Percentiles rank a stretch among this genome's conserved stretches.
phyloP scores from a whole-genome alignment of 768 basidiomycete genomes.

The Termitomyces sp. region DNA sequence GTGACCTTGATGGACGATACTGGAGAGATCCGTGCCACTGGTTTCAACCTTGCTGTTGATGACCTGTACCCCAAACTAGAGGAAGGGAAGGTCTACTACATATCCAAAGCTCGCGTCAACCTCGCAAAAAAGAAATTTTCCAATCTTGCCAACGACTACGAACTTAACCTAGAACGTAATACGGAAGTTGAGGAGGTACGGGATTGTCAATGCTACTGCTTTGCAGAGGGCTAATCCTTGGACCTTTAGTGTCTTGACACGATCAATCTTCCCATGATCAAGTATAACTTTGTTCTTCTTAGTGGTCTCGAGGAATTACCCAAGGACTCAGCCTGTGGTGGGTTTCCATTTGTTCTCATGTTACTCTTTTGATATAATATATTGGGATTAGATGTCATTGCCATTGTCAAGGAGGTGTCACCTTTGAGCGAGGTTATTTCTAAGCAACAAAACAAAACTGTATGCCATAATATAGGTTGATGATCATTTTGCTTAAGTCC shows the following conservation, averaged over 20 bases:
- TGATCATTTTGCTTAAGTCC: neutral
- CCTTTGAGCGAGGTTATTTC: constrained; percentile 69
- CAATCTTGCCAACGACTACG: constrained; percentile 88
- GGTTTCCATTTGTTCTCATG: constrained; percentile 18
- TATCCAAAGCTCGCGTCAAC: constrained; percentile 89
- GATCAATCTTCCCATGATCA: constrained; percentile 71
- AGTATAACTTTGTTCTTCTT: constrained; percentile 78
- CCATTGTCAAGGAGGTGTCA: constrained; percentile 75
- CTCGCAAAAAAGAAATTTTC: constrained; percentile 97
- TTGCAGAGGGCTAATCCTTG: constrained; percentile 4
- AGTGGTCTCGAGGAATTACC: constrained; percentile 53
- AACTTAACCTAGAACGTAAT: constrained; percentile 78
- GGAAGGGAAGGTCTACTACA: constrained; percentile 89
- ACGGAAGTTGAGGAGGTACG: constrained; percentile 84
- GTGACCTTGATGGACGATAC: constrained; percentile 94
- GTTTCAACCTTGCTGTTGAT: constrained; percentile 83
- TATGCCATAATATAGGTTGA: constrained; percentile 21
- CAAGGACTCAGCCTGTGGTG: constrained; percentile 86
- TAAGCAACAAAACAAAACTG: constrained; percentile 68
- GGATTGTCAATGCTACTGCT: neutral
- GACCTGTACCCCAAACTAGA: constrained; percentile 80
- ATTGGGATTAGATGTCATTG: constrained; percentile 71
- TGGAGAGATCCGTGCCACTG: constrained; percentile 88
- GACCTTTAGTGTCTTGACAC: constrained; percentile 73
- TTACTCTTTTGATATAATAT: constrained; percentile 9